Conservation (phyloP, 352 stramenopile genomes). For the Phytophthora hibernalis region DNA sequence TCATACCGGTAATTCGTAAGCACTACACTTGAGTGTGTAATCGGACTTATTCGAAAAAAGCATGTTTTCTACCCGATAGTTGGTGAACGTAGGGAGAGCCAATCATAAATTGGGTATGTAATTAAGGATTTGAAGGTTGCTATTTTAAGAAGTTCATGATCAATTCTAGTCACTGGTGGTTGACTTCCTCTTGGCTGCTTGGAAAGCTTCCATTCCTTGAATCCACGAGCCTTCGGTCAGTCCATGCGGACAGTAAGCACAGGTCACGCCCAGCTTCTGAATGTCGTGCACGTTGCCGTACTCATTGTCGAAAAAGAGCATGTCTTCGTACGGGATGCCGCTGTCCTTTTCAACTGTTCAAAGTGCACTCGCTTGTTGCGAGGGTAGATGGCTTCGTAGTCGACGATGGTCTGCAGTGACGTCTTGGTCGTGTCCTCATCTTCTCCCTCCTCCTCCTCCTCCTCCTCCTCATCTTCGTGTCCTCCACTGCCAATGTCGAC, state of each 20-base stretch:
- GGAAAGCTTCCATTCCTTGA: conserved; percentile 75
- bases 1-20: too few species aligned
- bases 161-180: not conserved
- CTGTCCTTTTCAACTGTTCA: conserved; percentile 90
- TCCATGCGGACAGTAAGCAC: conserved; percentile 80
- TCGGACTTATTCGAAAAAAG: too few species aligned
- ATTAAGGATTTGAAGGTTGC: not conserved
- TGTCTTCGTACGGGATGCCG: conserved; percentile 92
- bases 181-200: conserved; percentile 51
- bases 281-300: conserved; percentile 83
- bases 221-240: conserved; percentile 73
- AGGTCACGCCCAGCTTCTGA: conserved; percentile 71
- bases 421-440: conserved; percentile 32
- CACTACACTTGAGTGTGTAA: too few species aligned
- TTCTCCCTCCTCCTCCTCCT: not conserved
- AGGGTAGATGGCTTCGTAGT: conserved; percentile 86
- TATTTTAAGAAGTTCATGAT: not conserved
- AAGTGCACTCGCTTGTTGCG: conserved; percentile 93
- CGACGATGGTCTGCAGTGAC: conserved; percentile 66
- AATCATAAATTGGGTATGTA: not conserved
- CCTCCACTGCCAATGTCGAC: conserved; percentile 56
- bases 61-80: too few species aligned
- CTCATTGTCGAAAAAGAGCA: conserved; percentile 98
- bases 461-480: conserved; percentile 31
- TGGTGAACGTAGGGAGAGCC: too few species aligned